phyloP scores from a whole-genome alignment of 2,329 filamentous ascomycete genomes.

The Aspergillus novofumigatus region DNA sequence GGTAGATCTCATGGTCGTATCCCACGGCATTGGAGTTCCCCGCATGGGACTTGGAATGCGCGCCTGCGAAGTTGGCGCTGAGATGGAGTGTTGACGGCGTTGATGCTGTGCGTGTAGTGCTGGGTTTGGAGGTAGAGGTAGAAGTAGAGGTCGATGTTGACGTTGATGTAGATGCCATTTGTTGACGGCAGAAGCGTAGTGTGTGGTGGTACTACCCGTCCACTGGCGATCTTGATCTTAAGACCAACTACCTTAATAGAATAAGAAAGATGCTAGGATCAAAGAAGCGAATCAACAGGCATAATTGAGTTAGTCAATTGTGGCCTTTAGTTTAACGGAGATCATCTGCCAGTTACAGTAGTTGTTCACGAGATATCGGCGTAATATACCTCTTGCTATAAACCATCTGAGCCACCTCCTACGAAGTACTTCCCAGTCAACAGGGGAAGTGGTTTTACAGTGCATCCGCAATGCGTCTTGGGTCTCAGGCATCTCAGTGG shows the following conservation, averaged over 20 bases:
- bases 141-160: neutral
- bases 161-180: neutral
- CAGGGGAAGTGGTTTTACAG: neutral
- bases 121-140: neutral
- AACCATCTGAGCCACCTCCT: neutral
- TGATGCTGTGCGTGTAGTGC: slow-evolving; percentile 33
- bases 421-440: neutral
- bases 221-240: neutral
- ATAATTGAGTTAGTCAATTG: neutral
- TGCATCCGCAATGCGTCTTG: neutral
- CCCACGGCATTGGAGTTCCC: slow-evolving; percentile 16
- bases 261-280: neutral
- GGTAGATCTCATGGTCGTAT: slow-evolving; percentile 30
- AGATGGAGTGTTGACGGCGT: slow-evolving; percentile 53
- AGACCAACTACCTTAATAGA: neutral
- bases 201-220: neutral
- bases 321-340: neutral
- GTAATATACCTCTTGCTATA: neutral
- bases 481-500: neutral
- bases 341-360: neutral
- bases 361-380: neutral
- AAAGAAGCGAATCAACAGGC: neutral
- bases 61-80: slow-evolving; percentile 26
- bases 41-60: slow-evolving; percentile 5
- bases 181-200: neutral